A percentile compares a stretch with the other conserved stretches of the same genome.
Conservation (phyloP, 73 alveolate species). For the Effrenium voratum region DNA sequence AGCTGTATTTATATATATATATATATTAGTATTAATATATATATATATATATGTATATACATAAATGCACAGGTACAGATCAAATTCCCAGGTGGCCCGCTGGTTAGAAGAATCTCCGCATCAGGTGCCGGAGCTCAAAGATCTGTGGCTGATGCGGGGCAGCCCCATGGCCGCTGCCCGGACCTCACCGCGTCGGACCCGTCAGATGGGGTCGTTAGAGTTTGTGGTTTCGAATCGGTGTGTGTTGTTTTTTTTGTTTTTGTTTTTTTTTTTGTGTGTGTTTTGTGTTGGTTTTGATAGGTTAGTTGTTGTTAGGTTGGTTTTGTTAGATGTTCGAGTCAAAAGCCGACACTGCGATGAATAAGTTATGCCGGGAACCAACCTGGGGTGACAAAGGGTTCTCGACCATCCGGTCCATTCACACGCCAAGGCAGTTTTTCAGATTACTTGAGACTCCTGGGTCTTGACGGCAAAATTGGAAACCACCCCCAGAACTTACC, state of each 20-base stretch:
- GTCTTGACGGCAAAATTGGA: no score
- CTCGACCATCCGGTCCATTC: no score
- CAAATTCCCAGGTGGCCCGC: background rate
- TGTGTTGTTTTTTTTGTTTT: background rate
- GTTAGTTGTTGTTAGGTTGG: background rate
- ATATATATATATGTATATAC: no score
- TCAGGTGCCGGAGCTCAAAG: slow-evolving; percentile 64
- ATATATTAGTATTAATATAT: no score
- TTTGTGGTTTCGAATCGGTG: background rate
- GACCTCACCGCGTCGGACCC: background rate
- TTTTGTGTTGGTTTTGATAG: background rate
- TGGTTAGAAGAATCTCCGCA: background rate
- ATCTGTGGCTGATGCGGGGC: slow-evolving; percentile 80
- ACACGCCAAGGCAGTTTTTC: no score
- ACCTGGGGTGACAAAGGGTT: no score
- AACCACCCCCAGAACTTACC: no score
- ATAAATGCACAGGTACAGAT: no score
- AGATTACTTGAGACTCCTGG: no score
- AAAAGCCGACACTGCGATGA: no score
- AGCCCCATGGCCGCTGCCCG: slow-evolving; percentile 82
- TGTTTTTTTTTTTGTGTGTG: background rate
- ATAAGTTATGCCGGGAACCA: no score
- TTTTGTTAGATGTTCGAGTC: no score
- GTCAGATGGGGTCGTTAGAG: background rate
- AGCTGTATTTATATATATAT: background rate